phyloP scores from a whole-genome alignment of 129 eudicot genomes.

The Rutidosis leptorrhynchoides region DNA sequence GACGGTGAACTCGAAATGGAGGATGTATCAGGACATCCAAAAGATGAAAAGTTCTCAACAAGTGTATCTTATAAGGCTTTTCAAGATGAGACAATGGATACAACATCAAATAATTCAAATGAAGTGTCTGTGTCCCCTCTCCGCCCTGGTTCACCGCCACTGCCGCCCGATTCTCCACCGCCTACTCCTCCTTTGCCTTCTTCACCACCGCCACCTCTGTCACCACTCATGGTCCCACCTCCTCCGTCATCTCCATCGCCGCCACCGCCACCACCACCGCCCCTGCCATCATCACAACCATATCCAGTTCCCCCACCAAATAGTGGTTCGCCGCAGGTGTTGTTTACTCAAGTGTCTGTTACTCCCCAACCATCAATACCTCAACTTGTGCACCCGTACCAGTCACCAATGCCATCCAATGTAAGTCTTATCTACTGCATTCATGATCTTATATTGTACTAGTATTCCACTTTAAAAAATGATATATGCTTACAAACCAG shows the following conservation, averaged over 20 bases:
- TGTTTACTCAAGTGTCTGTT: slow-evolving; percentile 35
- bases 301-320: slow-evolving; percentile 34
- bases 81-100: slow-evolving; percentile 32
- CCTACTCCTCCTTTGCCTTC: slow-evolving; percentile 79
- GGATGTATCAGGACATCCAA: slow-evolving; percentile 78
- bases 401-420: slow-evolving; percentile 44
- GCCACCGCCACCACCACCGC: slow-evolving; percentile 51
- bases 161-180: slow-evolving; percentile 83
- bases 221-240: slow-evolving; percentile 49
- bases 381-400: slow-evolving; percentile 28
- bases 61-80: slow-evolving; percentile 29
- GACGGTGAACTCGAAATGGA: slow-evolving; percentile 99
- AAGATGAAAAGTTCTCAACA: slow-evolving; percentile 47
- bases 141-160: slow-evolving; percentile 77
- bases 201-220: slow-evolving; percentile 61
- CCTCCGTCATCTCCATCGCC: slow-evolving; percentile 51
- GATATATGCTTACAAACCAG: not conserved
- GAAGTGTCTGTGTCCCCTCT: slow-evolving; percentile 46
- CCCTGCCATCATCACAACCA: slow-evolving; percentile 41
- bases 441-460: slow-evolving; percentile 3
- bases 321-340: slow-evolving; percentile 35
- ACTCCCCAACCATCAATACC: slow-evolving; percentile 40
- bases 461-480: slow-evolving; percentile 2
- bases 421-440: slow-evolving; percentile 33
- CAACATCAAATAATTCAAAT: slow-evolving; percentile 27